Base-by-base conservation (phyloP, 306 rosid genomes). In the Castanospermum australe region DNA sequence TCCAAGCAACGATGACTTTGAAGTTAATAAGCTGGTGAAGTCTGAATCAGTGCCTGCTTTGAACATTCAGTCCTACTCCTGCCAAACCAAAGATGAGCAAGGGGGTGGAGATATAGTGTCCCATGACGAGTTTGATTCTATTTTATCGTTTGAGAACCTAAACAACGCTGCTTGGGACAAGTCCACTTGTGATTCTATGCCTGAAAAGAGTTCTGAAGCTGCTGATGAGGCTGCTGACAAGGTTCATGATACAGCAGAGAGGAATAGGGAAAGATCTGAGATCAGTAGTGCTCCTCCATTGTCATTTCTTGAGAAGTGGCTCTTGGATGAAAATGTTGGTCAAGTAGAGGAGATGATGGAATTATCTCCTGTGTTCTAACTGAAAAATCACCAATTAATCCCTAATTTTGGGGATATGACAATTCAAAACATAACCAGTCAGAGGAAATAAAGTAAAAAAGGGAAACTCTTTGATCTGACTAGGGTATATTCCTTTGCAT, bases 301-400 rank as follows among this genome's bases (percentile, higher is more conserved):
- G 79, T 87, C 98, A 51, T 93, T 84, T 80, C 92, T 95, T 59
- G 99, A 95, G 93, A 93, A 95, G 72, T 95, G 99, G 99, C 86
- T 93, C 2, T 82, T 93, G 87, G 99, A 90, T 83, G 98, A 95
- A 81, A 88, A 80, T 78, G 84, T 82, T 79, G 93, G 89, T 79
- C 97, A 91, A 9, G 97, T 73, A 6, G 93, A 89, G 45, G 99
- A 91, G 84, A 90, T 96, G 92, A 90, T 96, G 98, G 94, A 84
- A 38, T 79, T 93, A 62, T 93, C 99, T 35, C 90, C 97, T 14
- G 90, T 93, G 87, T 93, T 91, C 93, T 91, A 82, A 84, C 13
- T 51, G 8, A 14, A 6, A 25, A 56, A 48, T 28, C 54, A 48
- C 51, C 62, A 67, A 35, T n/a, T n/a, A n/a, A n/a, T 60, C 77